Evolutionary conservation across 169 alveolate species (phyloP).

Genomic region (Eimeria nieschulzi): DNA sequence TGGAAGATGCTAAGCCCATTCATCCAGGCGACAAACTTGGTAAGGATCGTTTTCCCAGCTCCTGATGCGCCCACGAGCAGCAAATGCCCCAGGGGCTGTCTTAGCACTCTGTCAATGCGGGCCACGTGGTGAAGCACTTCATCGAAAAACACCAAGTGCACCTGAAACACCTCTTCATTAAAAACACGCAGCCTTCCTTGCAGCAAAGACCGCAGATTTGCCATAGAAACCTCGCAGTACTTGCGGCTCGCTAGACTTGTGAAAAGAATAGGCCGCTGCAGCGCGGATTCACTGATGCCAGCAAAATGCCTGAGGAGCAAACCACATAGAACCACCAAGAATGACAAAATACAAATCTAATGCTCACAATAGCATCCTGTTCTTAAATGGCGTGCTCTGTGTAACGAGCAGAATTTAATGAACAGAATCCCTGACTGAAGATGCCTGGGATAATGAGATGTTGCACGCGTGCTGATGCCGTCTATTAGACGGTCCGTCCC

Average conservation of each 20-base stretch:
- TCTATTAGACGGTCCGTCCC: too few relatives aligned
- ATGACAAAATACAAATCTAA: too few relatives aligned
- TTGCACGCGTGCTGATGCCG: too few relatives aligned
- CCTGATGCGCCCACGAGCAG: slow-evolving; percentile 97
- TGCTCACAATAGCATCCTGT: too few relatives aligned
- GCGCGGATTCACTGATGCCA: slow-evolving; percentile 54
- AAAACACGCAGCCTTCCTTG: slow-evolving; percentile 88
- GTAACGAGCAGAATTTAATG: too few relatives aligned
- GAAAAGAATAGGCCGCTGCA: slow-evolving; percentile 69
- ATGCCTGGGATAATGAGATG: too few relatives aligned
- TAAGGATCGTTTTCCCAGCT: slow-evolving; percentile 95
- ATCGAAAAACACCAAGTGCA: slow-evolving; percentile 95
- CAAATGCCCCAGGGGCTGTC: slow-evolving; percentile 98
- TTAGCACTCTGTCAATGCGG: slow-evolving; percentile 96
- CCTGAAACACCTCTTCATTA: slow-evolving; percentile 96
- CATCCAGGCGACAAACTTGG: slow-evolving; percentile 97
- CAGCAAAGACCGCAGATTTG: slow-evolving; percentile 62
- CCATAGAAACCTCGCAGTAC: slow-evolving; percentile 64
- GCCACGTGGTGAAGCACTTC: slow-evolving; percentile 96
- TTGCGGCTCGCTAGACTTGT: slow-evolving; percentile 67
- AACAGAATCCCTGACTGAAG: too few relatives aligned
- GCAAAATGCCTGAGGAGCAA: slow-evolving; percentile 68
- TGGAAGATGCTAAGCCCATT: slow-evolving; percentile 95
- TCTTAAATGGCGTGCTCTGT: too few relatives aligned
- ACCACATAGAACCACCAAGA: neutral